A percentile compares a stretch with the other conserved stretches of the same genome.
Conservation (phyloP, 2,329 filamentous ascomycete species). For the Diaporthe sp. region DNA sequence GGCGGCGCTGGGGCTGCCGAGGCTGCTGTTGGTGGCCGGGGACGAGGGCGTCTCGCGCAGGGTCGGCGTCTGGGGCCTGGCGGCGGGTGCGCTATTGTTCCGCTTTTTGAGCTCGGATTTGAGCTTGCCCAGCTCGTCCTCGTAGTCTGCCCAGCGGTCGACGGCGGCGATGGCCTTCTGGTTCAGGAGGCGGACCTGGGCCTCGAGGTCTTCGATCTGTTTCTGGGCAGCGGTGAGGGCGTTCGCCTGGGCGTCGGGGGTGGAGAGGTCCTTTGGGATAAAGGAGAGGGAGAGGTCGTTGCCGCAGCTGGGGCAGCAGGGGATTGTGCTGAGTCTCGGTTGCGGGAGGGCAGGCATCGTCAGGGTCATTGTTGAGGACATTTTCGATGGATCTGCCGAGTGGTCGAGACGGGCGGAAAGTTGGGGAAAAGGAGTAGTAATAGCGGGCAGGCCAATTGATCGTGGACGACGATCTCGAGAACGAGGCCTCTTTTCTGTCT, state of each 20-base stretch:
- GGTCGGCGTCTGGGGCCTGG: conserved; percentile 34
- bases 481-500: conserved; percentile 16
- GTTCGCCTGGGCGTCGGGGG: conserved; percentile 54
- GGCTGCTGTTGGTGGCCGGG: not conserved
- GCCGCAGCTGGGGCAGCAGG: conserved; percentile 68
- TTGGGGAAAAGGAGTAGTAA: not conserved
- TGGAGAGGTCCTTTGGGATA: conserved; percentile 54
- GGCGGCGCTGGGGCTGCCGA: conserved; percentile 43
- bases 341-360: conserved; percentile 50
- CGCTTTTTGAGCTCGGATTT: conserved; percentile 53
- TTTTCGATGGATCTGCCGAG: conserved; percentile 37
- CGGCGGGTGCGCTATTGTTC: conserved; percentile 43
- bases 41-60: conserved; percentile 32
- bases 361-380: conserved; percentile 52
- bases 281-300: conserved; percentile 52
- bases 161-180: conserved; percentile 77
- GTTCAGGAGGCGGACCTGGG: conserved; percentile 78
- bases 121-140: conserved; percentile 79
- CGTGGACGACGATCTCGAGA: not conserved
- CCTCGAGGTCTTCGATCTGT: conserved; percentile 78
- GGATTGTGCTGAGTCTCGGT: conserved; percentile 45
- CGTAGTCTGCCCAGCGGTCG: conserved; percentile 82
- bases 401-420: not conserved
- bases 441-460: not conserved
- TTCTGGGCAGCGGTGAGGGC: conserved; percentile 69